These are phyloP conservation scores for Hylodesmum podocarpum DNA, from an alignment of 306 rosid genomes.

Conservation along the genomic window DNA sequence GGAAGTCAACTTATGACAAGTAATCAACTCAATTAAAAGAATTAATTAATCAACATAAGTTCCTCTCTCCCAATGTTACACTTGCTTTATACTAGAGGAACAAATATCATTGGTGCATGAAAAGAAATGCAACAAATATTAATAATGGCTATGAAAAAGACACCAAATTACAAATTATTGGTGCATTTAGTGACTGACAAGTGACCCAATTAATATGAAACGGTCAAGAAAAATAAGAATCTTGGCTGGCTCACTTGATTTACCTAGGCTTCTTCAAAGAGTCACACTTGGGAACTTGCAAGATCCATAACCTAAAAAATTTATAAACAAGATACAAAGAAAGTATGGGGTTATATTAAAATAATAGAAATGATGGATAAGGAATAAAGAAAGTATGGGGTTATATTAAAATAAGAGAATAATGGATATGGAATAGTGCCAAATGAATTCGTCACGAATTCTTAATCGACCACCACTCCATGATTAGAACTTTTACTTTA, in stretches of 20 bases:
- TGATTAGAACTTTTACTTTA: not conserved
- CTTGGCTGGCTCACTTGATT: not conserved
- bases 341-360: not conserved
- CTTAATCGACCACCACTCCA: not conserved
- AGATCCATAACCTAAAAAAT: slow-evolving; percentile 66
- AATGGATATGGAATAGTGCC: not conserved
- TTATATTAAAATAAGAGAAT: not conserved
- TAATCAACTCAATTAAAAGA: no score
- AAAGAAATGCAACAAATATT: not conserved
- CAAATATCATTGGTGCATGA: not conserved
- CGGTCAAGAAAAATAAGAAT: not conserved
- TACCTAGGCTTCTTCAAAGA: slow-evolving; percentile 32
- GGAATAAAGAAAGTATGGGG: not conserved
- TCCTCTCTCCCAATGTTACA: no score
- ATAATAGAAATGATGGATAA: not conserved
- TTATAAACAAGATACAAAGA: not conserved
- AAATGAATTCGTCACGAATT: not conserved
- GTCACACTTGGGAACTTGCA: slow-evolving; percentile 76
- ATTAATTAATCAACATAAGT: no score
- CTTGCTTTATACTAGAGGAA: no score
- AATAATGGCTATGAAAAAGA: not conserved
- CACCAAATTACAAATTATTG: not conserved
- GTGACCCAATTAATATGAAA: not conserved
- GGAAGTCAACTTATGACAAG: not conserved
- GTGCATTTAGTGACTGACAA: not conserved